These are phyloP conservation scores for Oenanthe javanica DNA, from an alignment of 140 eudicot species.

Conservation along the genomic window DNA sequence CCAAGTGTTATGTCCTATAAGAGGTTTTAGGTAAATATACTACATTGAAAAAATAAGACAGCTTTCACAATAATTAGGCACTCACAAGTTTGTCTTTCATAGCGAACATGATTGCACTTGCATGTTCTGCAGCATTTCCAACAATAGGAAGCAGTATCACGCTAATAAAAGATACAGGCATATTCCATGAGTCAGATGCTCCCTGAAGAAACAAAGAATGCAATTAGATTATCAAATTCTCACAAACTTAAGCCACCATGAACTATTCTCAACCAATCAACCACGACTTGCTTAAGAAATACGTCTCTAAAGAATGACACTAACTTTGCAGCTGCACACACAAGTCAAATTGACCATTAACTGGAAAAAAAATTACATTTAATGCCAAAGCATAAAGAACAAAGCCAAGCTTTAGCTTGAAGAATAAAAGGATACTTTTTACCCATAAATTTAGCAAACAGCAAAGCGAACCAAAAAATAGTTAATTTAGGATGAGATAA, in stretches of 20 bases:
- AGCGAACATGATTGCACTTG: slow-evolving; percentile 96
- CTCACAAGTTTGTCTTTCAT: slow-evolving; percentile 91
- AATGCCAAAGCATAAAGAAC: neutral
- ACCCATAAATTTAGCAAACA: neutral
- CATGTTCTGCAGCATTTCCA: slow-evolving; percentile 96
- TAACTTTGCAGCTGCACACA: neutral
- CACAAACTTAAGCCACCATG: neutral
- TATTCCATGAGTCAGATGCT: slow-evolving; percentile 81
- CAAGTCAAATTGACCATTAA: neutral
- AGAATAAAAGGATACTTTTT: neutral
- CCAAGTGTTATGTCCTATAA: slow-evolving; percentile 85
- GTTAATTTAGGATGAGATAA: neutral
- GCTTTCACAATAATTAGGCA: neutral
- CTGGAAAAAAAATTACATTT: neutral
- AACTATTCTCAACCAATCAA: neutral
- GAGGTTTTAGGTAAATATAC: slow-evolving; percentile 2
- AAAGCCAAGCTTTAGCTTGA: neutral
- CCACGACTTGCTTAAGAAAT: neutral
- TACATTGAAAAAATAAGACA: neutral
- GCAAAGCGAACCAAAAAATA: neutral
- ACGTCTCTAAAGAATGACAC: neutral
- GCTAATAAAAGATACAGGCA: slow-evolving; percentile 86
- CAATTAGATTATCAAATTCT: neutral
- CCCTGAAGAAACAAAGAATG: slow-evolving; percentile 43
- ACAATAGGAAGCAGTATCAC: slow-evolving; percentile 91